These are phyloP conservation scores for Davidsoniella virescens DNA, from an alignment of 2,329 filamentous ascomycete species.

Conservation along the genomic window DNA sequence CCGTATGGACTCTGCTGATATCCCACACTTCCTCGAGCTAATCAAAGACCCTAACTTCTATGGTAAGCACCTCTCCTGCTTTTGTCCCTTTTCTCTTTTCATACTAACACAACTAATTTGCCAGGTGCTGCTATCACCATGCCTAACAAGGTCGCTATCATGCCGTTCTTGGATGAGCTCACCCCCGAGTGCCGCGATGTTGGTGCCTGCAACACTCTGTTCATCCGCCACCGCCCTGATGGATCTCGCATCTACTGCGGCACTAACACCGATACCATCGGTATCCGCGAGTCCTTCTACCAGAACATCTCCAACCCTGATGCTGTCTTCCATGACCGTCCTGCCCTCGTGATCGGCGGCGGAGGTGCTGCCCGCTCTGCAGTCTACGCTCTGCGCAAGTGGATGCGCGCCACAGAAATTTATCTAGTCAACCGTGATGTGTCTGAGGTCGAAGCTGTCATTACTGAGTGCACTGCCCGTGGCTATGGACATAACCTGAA, in stretches of 20 bases:
- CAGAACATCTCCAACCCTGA: slow-evolving; percentile 34
- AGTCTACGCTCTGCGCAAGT: slow-evolving; percentile 57
- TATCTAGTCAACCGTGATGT: slow-evolving; percentile 65
- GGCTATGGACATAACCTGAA: slow-evolving; percentile 44
- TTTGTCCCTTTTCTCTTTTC: background rate
- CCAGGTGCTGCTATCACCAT: slow-evolving; percentile 59
- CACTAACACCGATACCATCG: slow-evolving; percentile 68
- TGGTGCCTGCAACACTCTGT: slow-evolving; percentile 69
- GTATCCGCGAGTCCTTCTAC: slow-evolving; percentile 56
- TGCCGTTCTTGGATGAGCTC: slow-evolving; percentile 55
- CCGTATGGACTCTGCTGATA: slow-evolving; percentile 35
- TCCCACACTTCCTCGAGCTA: slow-evolving; percentile 32
- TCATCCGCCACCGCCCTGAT: slow-evolving; percentile 34
- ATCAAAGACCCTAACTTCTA: slow-evolving; percentile 43
- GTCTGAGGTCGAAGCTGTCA: slow-evolving; percentile 48
- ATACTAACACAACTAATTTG: background rate
- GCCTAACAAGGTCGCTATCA: slow-evolving; percentile 68
- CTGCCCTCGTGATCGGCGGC: slow-evolving; percentile 59
- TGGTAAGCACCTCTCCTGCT: slow-evolving; percentile 25
- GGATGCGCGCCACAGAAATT: slow-evolving; percentile 49
- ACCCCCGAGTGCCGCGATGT: slow-evolving; percentile 57
- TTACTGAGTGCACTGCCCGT: slow-evolving; percentile 42
- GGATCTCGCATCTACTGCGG: slow-evolving; percentile 44
- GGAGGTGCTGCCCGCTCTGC: slow-evolving; percentile 66
- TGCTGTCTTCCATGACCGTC: slow-evolving; percentile 36